These are phyloP conservation scores for Acer campestre DNA, from an alignment of 345 rosid species.

Conservation along the genomic window DNA sequence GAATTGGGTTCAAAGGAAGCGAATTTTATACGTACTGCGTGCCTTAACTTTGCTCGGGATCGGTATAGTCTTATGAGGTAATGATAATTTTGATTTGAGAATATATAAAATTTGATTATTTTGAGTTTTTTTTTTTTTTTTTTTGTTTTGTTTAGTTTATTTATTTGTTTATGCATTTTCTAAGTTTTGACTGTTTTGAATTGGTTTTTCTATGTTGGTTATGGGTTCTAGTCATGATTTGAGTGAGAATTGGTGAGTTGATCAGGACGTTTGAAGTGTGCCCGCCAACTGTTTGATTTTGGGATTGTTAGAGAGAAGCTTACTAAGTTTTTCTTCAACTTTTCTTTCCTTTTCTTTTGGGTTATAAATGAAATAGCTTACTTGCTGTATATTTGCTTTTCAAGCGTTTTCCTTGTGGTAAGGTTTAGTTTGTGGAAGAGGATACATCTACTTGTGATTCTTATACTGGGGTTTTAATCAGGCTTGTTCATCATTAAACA, in stretches of 20 bases:
- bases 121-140: not conserved
- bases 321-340: not conserved
- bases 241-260: not conserved
- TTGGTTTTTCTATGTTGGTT: not conserved
- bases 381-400: not conserved
- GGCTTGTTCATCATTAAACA: not conserved
- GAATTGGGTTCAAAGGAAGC: slow-evolving; percentile 52
- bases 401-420: not conserved
- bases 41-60: slow-evolving; percentile 82
- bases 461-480: not conserved
- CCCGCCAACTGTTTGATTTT: slow-evolving; percentile 35
- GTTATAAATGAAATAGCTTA: not conserved
- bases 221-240: not conserved
- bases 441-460: not conserved
- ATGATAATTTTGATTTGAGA: not conserved
- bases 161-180: not conserved
- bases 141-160: too few species aligned
- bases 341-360: not conserved
- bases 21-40: slow-evolving; percentile 70
- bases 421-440: not conserved
- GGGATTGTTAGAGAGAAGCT: not conserved
- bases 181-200: slow-evolving; percentile 2
- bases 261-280: slow-evolving; percentile 3
- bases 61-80: slow-evolving; percentile 68
- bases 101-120: not conserved